Conservation (phyloP, 1,284 basidiomycete genomes). For the Moesziomyces antarcticus region DNA sequence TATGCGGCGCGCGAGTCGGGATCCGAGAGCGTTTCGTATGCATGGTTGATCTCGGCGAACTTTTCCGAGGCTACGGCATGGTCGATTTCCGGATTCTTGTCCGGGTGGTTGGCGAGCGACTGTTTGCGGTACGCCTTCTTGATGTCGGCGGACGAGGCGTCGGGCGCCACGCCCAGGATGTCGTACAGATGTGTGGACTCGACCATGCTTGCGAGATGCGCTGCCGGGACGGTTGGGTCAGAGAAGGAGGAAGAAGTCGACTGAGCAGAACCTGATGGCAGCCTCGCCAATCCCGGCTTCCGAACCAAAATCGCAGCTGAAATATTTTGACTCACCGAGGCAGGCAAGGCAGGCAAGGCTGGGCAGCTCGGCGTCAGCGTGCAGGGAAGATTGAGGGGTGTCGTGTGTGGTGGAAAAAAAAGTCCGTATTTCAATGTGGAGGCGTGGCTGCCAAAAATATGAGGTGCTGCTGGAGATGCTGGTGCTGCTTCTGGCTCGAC, state of each 20-base stretch:
- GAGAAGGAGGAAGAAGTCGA: not conserved
- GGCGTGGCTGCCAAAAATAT: not conserved
- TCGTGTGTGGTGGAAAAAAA: not conserved
- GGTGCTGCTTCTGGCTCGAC: not conserved
- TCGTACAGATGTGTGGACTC: constrained; percentile 58
- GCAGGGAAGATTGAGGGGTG: not conserved
- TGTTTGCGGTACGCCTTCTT: constrained; percentile 75
- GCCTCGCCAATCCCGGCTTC: not conserved
- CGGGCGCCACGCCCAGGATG: constrained; percentile 75
- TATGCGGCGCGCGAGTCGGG: constrained; percentile 57
- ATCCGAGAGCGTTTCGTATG: constrained; percentile 64
- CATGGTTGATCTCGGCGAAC: constrained; percentile 64
- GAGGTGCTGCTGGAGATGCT: not conserved
- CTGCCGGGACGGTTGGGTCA: not conserved
- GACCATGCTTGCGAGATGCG: constrained; percentile 25
- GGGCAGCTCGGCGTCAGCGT: too few relatives aligned
- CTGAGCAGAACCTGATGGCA: not conserved
- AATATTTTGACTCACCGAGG: not conserved
- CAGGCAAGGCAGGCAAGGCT: too few relatives aligned
- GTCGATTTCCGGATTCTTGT: constrained; percentile 62
- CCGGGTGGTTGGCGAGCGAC: constrained; percentile 62
- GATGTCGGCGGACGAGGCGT: constrained; percentile 83
- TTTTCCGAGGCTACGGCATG: constrained; percentile 57
- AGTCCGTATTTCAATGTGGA: not conserved
- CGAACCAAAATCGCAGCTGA: not conserved